Base-by-base conservation (phyloP, 2,329 filamentous ascomycete genomes). In the Colletotrichum sp. region DNA sequence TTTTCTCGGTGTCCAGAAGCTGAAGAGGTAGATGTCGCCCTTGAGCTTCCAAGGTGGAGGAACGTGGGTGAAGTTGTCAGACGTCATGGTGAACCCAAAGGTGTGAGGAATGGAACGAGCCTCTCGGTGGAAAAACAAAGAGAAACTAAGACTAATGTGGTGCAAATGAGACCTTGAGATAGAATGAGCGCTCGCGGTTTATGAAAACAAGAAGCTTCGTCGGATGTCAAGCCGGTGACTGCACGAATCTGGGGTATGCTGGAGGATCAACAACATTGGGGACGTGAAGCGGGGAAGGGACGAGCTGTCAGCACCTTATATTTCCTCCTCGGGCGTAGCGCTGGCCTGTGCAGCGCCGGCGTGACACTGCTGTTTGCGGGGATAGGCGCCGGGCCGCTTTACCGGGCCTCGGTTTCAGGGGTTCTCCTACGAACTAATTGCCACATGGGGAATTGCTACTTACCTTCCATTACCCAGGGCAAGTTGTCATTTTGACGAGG, bases 1-100 rank as follows among this genome's bases (percentile, higher is more conserved):
- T 4, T 79, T 69, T 4, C 77, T 75, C 4, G 84, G 80, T 1
- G 82, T 83, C 83, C 84, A 88, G 79, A 88, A 88, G 60, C 80
- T 80, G 69, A 89, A 84, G 60, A 85, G 80, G 80, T 88, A 90
- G 64, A 87, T 81, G 16, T 87, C 86, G 44, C 84, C 86, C 72
- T 85, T 87, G 66, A 88, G 84, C 13, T 82, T 84, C 88, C 88
- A 90, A 1, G 88, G 87, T 1, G 74, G 70, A 9, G 74, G 74
- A 4, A 76, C 74, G 30, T 67, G 74, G n/a, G 65, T 66, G 49
- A 62, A 69, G 15, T 52, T 59, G 28, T 60, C 30, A 0, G 65
- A 49, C 32, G 70, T 68, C 74, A 76, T 76, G 7, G 59, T 63
- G 68, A 24, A 24, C 26, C 26, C 26, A 26, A 26, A 5, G 26